Evolutionary conservation across 2,329 filamentous ascomycete species (phyloP), one percentile per base, ranked within the genome.

Genomic region (Raffaelea ambrosiae): DNA sequence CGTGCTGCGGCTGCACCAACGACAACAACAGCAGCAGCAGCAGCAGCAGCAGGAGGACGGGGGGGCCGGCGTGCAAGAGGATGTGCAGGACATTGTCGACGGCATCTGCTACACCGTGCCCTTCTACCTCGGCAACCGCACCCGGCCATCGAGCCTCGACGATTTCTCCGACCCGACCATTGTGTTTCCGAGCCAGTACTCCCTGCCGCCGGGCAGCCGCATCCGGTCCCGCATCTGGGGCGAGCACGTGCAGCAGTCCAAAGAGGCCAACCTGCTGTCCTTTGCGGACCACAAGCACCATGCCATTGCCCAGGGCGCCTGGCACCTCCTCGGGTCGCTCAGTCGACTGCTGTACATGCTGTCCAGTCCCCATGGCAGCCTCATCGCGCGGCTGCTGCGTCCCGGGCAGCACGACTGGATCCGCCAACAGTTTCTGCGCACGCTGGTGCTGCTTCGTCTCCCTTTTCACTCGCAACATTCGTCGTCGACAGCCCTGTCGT

Each of bases 401-500:
- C 19, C 43, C 18, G 43, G 43, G 14, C 43, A 44, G 18, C 43
- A 44, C 13, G 43, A 38, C 43, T 44, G 43, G 43, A 38, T 44
- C 16, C 43, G 43, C 20, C 18, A 26, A 29, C 43, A 44, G n/a
- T 38, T 44, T 4, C 9, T 44, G 14, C 31, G 43, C 11, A 33
- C 38, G 22, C 16, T 20, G 20, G 11, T 44, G 23, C 16, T 44
- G n/a, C 43, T 44, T 23, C 43, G 20, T 14, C 43, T 44, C 21
- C 42, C 42, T 26, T 44, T 18, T 18, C 20, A 38, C 35, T 10
- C 8, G 16, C 18, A 16, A 22, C 19, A 21, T 44, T 18, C 33
- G 21, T 38, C 33, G 14, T 38, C 14, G 20, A 44, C 26, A 35
- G 18, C 29, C n/a, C 13, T 19, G 19, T 42, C 23, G 16, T 29